Base-by-base conservation (phyloP, 2,329 filamentous ascomycete genomes). In the Ploettnerulaceae sp. region DNA sequence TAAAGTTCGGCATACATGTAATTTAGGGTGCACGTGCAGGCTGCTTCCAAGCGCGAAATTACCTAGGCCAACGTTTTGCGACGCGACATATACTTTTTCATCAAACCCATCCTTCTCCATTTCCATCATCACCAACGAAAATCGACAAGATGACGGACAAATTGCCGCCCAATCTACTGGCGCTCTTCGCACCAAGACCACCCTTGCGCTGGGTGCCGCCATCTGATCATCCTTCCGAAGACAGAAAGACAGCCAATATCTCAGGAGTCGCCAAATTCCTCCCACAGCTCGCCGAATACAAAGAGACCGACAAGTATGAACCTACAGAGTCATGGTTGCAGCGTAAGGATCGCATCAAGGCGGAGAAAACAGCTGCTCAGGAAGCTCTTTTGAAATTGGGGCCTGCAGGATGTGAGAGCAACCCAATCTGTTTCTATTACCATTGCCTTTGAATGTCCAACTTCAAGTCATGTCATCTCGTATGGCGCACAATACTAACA, bases 311-410 rank as follows among this genome's bases (percentile, higher is more conserved):
- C 55, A 74, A 76, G 5, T 95, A 89, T 62, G 71, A 80, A 45
- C 83, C 89, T 3, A 95, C 89, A 1, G 93, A 97, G 70, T 95
- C 89, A 67, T 95, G 89, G 89, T 75, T 96, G 58, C 82, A 97
- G 70, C 77, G 78, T 61, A 86, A 87, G 69, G 88, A 95, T 68
- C 83, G 90, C 54, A 79, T 88, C 65, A 89, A 86, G 72, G 66
- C 75, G 34, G 91, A 97, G 72, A 90, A 89, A 71, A 78, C 83
- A 66, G 76, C 80, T 49, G 74, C 75, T 45, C 71, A 85, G 51
- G 76, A 87, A 66, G 76, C 76, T 22, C 51, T 65, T 29, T 33
- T 64, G 28, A 61, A 57, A 45, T 59, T 64, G 29, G 58, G 54
- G 22, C 58, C 63, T 34, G 18, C 48, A 24, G 45, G 55, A 42